Base-by-base conservation (phyloP, 345 rosid species). In the Raphanus raphanistrum region DNA sequence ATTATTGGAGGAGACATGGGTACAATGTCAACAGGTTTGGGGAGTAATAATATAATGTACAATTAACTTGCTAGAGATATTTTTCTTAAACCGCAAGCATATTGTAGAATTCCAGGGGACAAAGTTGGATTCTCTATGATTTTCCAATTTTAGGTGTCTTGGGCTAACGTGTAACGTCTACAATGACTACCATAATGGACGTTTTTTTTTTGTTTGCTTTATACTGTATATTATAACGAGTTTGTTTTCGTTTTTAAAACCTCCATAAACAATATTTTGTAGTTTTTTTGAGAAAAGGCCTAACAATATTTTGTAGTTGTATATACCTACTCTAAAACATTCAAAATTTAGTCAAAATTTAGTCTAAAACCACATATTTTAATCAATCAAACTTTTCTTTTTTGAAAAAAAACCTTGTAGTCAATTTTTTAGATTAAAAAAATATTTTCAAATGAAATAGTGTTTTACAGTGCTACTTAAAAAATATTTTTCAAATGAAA, bases 21-120 rank as follows among this genome's bases (percentile, higher is more conserved):
- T 72, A 79, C 77, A 79, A 67, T 60, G 82, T 67, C 64, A 79
- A 67, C 82, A 79, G 69, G 60, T 33, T 48, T 72, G 55, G 77
- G 68, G 29, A 79, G 57, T 48, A 50, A 50, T 50, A 57, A 26
- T 59, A 58, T 11, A 72, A 31, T 7, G 13, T 29, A 41, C 17
- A 78, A 41, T 48, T 58, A 32, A 66, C 17, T 25, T 58, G 31
- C 54, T 58, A 57, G 54, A 71, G 58, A 65, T 65, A 13, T 1
- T 63, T 58, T 50, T 50, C 77, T 72, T 48, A 66, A 72, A 60
- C 12, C 45, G 60, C 77, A 72, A 78, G 77, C 73, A 78, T 66
- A 72, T 66, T 78, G 77, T 79, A 73, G 64, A 67, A 67, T 79
- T 66, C 70, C 77, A 45, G 73, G 64, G 63, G 58, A 0, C 73